These are phyloP conservation scores for Thalassiosira exigua DNA, from an alignment of 352 stramenopile species.

Conservation along the genomic window DNA sequence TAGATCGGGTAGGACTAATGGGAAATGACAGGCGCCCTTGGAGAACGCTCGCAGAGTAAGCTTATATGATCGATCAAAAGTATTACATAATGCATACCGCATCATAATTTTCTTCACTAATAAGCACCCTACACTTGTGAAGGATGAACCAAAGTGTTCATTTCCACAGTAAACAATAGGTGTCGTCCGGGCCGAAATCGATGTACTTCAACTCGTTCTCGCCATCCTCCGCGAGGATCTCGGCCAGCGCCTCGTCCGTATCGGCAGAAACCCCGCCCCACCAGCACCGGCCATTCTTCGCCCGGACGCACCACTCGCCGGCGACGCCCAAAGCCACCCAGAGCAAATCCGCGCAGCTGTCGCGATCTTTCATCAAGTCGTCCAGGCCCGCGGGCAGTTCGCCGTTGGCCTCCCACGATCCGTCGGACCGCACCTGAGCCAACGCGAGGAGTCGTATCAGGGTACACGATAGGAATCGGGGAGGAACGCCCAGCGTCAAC, in stretches of 20 bases:
- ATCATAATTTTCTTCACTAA: too few species aligned
- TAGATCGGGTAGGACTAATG: too few species aligned
- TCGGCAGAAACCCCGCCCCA: slow-evolving; percentile 73
- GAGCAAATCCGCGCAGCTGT: slow-evolving; percentile 61
- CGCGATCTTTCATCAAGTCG: slow-evolving; percentile 57
- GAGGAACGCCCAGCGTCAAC: too few species aligned
- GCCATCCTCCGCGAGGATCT: slow-evolving; percentile 51
- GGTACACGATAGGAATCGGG: too few species aligned
- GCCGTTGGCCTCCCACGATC: slow-evolving; percentile 74
- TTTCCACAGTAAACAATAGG: slow-evolving; percentile 68
- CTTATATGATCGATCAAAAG: too few species aligned
- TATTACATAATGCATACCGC: too few species aligned
- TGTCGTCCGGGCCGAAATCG: slow-evolving; percentile 76
- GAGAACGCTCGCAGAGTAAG: too few species aligned
- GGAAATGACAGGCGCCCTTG: too few species aligned
- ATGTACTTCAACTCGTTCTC: slow-evolving; percentile 68
- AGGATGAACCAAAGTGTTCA: too few species aligned
- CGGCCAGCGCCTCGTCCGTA: slow-evolving; percentile 57
- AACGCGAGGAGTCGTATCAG: too few species aligned
- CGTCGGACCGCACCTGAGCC: too few species aligned
- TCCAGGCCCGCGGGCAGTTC: slow-evolving; percentile 61
- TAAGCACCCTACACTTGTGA: too few species aligned
- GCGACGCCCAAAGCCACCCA: slow-evolving; percentile 67
- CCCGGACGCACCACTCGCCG: slow-evolving; percentile 75
- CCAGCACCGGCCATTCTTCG: slow-evolving; percentile 74